Evolutionary conservation across 768 basidiomycete genomes (phyloP).

Genomic region (Xerocomellus intermedius): DNA sequence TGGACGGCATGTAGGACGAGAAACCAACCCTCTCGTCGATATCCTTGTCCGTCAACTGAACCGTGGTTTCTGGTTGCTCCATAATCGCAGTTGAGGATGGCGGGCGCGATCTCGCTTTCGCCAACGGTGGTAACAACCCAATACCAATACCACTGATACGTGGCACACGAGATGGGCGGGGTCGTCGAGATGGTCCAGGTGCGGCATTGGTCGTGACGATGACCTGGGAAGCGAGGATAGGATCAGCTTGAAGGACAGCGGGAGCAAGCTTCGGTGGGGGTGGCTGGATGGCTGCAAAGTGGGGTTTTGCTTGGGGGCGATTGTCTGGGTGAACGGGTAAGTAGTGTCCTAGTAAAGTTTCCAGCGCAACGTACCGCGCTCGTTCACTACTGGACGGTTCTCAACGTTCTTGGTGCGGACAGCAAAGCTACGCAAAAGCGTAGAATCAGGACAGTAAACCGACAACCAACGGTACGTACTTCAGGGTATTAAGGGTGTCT

Average conservation of each 20-base stretch:
- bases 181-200: constrained; percentile 23
- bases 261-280: constrained; percentile 46
- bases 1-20: background rate
- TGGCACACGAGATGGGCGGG: constrained; percentile 33
- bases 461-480: constrained; percentile 44
- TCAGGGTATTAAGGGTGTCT: constrained; percentile 90
- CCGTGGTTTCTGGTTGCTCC: constrained; percentile 14
- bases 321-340: constrained; percentile 43
- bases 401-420: constrained; percentile 84
- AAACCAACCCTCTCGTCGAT: constrained; percentile 64
- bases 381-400: constrained; percentile 77
- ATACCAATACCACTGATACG: constrained; percentile 31
- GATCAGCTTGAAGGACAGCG: constrained; percentile 44
- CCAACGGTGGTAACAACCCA: constrained; percentile 24
- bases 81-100: constrained; percentile 11
- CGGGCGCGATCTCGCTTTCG: constrained; percentile 20
- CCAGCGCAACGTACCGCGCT: constrained; percentile 53
- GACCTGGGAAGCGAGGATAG: constrained; percentile 23
- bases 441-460: background rate
- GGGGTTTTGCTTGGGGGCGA: constrained; percentile 54
- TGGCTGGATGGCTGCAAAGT: constrained; percentile 62
- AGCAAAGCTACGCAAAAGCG: constrained; percentile 57
- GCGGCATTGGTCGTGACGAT: constrained; percentile 8
- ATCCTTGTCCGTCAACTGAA: constrained; percentile 59
- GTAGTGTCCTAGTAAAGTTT: background rate